These are phyloP conservation scores for Termitomyces sp. DNA, from an alignment of 768 basidiomycete species.

Conservation along the genomic window DNA sequence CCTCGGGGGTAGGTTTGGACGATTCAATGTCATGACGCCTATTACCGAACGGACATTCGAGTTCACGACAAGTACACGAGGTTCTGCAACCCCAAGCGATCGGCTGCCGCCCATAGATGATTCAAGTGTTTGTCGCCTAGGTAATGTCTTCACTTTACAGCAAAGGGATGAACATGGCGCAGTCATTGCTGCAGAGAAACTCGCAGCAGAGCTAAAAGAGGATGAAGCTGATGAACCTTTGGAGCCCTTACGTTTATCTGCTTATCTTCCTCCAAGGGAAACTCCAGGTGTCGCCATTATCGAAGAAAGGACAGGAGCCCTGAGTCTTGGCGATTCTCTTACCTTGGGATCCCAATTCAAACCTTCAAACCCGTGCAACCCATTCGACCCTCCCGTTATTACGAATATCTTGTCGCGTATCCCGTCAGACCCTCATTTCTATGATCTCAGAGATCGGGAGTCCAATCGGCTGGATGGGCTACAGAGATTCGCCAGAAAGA, in stretches of 20 bases:
- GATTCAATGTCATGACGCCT: constrained; percentile 94
- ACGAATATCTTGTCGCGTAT: constrained; percentile 62
- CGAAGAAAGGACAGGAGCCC: constrained; percentile 61
- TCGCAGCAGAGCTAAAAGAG: constrained; percentile 48
- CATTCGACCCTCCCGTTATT: constrained; percentile 69
- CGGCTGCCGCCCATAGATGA: constrained; percentile 17
- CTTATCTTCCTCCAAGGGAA: constrained; percentile 21
- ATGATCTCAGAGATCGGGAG: constrained; percentile 54
- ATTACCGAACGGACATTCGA: constrained; percentile 95
- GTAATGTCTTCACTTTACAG: constrained; percentile 29
- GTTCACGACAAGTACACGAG: constrained; percentile 63
- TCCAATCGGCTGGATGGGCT: constrained; percentile 64
- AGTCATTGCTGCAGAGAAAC: constrained; percentile 48
- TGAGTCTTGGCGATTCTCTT: constrained; percentile 66
- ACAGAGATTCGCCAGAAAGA: constrained; percentile 66
- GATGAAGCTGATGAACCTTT: constrained; percentile 30
- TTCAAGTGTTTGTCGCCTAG: constrained; percentile 20
- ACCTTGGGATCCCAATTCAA: constrained; percentile 62
- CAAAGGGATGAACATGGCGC: constrained; percentile 45
- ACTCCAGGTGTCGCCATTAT: constrained; percentile 31
- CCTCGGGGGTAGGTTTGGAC: constrained; percentile 73
- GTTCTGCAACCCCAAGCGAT: constrained; percentile 40
- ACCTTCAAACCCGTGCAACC: constrained; percentile 86
- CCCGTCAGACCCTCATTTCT: constrained; percentile 57
- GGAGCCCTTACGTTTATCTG: constrained; percentile 30